A percentile compares a stretch with the other conserved stretches of the same genome.
Evolutionary conservation across 1,139 yeast species (phyloP).

Genomic region (Wickerhamomyces sp.): DNA sequence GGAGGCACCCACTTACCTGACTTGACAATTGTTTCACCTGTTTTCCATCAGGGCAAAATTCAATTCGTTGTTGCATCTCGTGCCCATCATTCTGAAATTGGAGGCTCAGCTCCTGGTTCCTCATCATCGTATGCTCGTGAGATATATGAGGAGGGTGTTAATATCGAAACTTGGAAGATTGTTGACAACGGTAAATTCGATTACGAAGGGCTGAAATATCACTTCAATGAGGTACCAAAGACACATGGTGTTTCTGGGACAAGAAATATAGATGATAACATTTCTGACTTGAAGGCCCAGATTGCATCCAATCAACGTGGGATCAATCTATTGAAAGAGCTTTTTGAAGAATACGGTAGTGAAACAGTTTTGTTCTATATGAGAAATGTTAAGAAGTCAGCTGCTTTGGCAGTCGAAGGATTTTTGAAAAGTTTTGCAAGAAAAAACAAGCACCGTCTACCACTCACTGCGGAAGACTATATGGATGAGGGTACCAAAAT

Average conservation of each 20-base stretch:
- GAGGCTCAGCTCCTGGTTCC: constrained; percentile 63
- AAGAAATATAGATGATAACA: constrained; percentile 51
- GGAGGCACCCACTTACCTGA: constrained; percentile 70
- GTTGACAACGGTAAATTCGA: constrained; percentile 54
- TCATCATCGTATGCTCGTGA: constrained; percentile 61
- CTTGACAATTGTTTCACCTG: constrained; percentile 73
- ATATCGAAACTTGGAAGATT: constrained; percentile 49
- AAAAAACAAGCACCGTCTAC: constrained; percentile 27
- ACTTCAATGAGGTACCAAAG: constrained; percentile 47
- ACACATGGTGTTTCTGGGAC: constrained; percentile 60
- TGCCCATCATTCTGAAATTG: constrained; percentile 68
- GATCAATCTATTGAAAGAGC: constrained; percentile 41
- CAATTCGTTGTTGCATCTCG: constrained; percentile 61
- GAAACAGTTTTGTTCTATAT: constrained; percentile 52
- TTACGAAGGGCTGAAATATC: constrained; percentile 41
- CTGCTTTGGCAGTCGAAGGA: constrained; percentile 49
- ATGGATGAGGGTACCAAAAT: constrained; percentile 63
- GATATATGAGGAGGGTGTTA: constrained; percentile 61
- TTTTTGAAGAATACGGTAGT: constrained; percentile 47
- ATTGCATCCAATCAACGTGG: constrained; percentile 67
- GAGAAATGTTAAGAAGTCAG: constrained; percentile 57
- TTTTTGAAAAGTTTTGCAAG: constrained; percentile 35
- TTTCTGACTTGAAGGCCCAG: constrained; percentile 63
- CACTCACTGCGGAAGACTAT: constrained; percentile 43
- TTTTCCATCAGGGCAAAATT: constrained; percentile 39